These are phyloP conservation scores for Moricandia arvensis DNA, from an alignment of 345 rosid species.

Conservation along the genomic window DNA sequence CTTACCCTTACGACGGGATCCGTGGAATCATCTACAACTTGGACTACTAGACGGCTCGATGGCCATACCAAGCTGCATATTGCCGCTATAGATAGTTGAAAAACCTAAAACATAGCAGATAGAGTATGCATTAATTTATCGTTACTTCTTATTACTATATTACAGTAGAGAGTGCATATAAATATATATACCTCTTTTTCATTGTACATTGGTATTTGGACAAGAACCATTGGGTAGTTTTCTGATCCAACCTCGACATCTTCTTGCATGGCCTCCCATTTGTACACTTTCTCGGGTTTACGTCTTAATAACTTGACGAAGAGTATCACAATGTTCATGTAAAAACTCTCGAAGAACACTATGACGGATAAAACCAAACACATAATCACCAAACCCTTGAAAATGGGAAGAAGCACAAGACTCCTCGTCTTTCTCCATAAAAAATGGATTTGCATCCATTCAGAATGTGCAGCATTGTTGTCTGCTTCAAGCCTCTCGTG, in stretches of 20 bases:
- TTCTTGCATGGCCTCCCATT: constrained; percentile 44
- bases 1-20: constrained; percentile 49
- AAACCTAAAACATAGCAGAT: constrained; percentile 42
- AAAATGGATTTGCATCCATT: constrained; percentile 29
- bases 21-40: constrained; percentile 65
- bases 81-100: constrained; percentile 56
- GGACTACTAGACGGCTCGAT: constrained; percentile 47
- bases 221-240: constrained; percentile 31
- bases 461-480: not conserved
- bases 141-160: not conserved
- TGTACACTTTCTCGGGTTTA: constrained; percentile 43
- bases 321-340: constrained; percentile 50
- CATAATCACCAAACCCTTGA: constrained; percentile 39
- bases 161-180: not conserved
- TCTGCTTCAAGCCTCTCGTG: constrained; percentile 22
- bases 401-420: constrained; percentile 43
- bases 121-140: not conserved
- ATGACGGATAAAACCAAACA: constrained; percentile 55
- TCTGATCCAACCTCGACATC: constrained; percentile 51
- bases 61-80: constrained; percentile 63
- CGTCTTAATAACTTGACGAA: constrained; percentile 42
- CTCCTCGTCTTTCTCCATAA: constrained; percentile 41
- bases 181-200: constrained; percentile 32
- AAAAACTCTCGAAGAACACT: constrained; percentile 53
- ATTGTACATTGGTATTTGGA: constrained; percentile 42